These are phyloP conservation scores for Trichosporon asahii DNA, from an alignment of 1,284 basidiomycete species.

Conservation along the genomic window DNA sequence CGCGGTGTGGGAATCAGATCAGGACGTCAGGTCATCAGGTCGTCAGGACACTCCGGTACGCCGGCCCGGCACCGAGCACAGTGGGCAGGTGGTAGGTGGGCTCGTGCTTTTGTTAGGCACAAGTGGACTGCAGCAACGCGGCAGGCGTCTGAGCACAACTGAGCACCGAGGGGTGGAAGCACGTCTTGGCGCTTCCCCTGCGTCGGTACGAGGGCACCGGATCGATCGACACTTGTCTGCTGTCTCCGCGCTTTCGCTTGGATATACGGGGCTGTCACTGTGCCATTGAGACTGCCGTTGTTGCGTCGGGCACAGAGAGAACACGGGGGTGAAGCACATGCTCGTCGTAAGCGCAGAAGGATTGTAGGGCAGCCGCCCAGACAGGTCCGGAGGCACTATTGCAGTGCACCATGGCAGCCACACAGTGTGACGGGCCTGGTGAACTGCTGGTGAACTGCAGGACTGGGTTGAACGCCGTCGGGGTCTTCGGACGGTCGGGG, in stretches of 20 bases:
- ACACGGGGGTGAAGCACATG: neutral
- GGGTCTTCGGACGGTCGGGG: neutral
- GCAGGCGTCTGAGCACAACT: neutral
- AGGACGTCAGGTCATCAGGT: neutral
- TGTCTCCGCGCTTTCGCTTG: neutral
- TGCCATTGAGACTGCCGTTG: too few relatives aligned
- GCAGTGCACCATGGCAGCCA: too few relatives aligned
- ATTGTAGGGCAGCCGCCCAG: neutral
- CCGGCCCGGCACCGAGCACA: neutral
- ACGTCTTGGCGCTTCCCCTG: neutral
- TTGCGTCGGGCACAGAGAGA: too few relatives aligned
- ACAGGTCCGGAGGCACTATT: neutral
- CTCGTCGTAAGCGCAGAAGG: neutral
- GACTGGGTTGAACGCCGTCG: neutral
- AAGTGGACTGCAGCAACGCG: neutral
- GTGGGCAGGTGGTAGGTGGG: neutral
- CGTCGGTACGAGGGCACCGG: neutral
- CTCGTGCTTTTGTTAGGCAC: neutral
- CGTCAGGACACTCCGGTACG: too few relatives aligned
- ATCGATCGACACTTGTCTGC: neutral
- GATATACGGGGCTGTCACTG: neutral
- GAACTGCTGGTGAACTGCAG: neutral
- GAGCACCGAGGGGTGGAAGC: neutral
- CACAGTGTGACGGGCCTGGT: too few relatives aligned
- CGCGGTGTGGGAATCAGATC: neutral